Conservation (phyloP, 2,329 filamentous ascomycete genomes). For the Dactylellina leptospora region DNA sequence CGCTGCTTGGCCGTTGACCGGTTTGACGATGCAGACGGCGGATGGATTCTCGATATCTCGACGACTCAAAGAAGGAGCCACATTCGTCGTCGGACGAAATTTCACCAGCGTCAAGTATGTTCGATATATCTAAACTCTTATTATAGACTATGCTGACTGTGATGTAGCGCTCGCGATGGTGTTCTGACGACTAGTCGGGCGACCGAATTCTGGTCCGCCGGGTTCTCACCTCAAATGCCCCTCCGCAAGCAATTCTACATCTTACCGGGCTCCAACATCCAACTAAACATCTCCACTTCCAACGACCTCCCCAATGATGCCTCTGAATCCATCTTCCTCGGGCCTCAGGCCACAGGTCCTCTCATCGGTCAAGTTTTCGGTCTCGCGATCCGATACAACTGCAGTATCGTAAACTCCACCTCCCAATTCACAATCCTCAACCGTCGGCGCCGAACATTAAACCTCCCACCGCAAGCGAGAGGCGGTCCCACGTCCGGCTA, state of each 20-base stretch:
- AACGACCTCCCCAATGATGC: slow-evolving; percentile 41
- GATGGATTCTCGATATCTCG: slow-evolving; percentile 36
- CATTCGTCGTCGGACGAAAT: slow-evolving; percentile 34
- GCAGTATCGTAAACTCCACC: slow-evolving; percentile 30
- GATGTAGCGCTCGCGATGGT: slow-evolving; percentile 27
- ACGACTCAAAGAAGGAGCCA: slow-evolving; percentile 1
- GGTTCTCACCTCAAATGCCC: slow-evolving; percentile 36
- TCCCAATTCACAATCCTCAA: slow-evolving; percentile 37
- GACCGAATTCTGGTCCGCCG: slow-evolving; percentile 41
- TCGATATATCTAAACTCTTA: not conserved
- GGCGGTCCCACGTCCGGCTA: slow-evolving; percentile 19
- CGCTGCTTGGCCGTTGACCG: slow-evolving; percentile 40
- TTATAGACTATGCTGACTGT: not conserved
- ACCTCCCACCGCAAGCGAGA: not conserved
- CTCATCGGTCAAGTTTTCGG: slow-evolving; percentile 32
- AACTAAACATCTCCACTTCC: slow-evolving; percentile 22
- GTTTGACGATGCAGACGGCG: slow-evolving; percentile 43
- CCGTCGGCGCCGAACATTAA: slow-evolving; percentile 32
- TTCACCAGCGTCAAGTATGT: slow-evolving; percentile 40
- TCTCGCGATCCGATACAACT: slow-evolving; percentile 42
- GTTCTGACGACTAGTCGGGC: slow-evolving; percentile 21
- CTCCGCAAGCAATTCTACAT: slow-evolving; percentile 42
- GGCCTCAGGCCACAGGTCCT: slow-evolving; percentile 27
- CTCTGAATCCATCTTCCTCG: slow-evolving; percentile 41
- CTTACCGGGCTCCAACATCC: slow-evolving; percentile 21